Percentiles rank a stretch among this genome's conserved stretches.
These are phyloP conservation scores for Wallacemonas sp. DNA, from an alignment of 208 protist species.

Conservation along the genomic window DNA sequence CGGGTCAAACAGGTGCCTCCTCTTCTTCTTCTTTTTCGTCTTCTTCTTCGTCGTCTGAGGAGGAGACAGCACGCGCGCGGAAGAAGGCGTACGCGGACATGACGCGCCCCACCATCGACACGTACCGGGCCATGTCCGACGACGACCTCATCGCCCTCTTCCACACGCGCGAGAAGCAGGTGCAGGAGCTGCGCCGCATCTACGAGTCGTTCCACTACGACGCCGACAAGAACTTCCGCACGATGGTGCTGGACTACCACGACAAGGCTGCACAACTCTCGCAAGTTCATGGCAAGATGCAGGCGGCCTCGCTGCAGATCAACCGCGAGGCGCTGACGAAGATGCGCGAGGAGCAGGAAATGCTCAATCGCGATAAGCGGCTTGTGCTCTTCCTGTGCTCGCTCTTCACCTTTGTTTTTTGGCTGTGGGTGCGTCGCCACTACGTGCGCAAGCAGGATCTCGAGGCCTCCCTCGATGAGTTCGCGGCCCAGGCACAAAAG, in stretches of 20 bases:
- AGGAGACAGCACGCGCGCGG: not conserved
- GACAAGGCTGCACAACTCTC: conserved; percentile 88
- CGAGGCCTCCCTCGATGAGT: conserved; percentile 22
- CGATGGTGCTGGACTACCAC: conserved; percentile 89
- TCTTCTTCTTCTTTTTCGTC: conserved; percentile 1
- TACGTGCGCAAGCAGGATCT: conserved; percentile 66
- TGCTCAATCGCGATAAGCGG: conserved; percentile 78
- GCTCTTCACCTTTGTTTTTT: conserved; percentile 66
- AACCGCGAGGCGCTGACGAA: conserved; percentile 74
- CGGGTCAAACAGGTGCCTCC: not conserved
- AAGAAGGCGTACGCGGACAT: conserved; percentile 14
- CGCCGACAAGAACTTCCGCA: conserved; percentile 72
- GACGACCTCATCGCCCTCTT: conserved; percentile 58
- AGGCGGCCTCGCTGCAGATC: conserved; percentile 72
- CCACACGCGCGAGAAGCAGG: conserved; percentile 53
- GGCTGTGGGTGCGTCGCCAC: conserved; percentile 86
- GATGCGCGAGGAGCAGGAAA: conserved; percentile 86
- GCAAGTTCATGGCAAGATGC: conserved; percentile 88
- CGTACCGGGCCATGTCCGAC: conserved; percentile 66
- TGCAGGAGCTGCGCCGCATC: conserved; percentile 57
- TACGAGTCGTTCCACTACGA: conserved; percentile 91
- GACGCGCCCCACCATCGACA: conserved; percentile 65
- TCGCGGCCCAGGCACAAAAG: conserved; percentile 14
- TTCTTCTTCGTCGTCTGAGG: not conserved
- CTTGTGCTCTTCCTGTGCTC: conserved; percentile 60